These are phyloP conservation scores for Microdochium trichocladiopsis DNA, from an alignment of 2,329 filamentous ascomycete species.

Conservation along the genomic window DNA sequence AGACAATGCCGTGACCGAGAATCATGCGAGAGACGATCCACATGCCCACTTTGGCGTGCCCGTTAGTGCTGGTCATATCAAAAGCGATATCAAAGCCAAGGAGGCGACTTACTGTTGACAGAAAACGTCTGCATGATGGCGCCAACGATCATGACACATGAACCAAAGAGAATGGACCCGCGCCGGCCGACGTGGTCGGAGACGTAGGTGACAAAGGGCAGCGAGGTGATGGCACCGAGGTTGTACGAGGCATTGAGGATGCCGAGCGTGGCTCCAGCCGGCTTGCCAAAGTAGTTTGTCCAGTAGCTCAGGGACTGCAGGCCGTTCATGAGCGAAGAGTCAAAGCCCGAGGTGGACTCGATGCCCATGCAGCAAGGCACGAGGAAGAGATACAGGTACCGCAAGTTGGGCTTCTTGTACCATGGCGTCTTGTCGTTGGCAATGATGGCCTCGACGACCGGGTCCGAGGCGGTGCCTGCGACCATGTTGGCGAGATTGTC, in stretches of 20 bases:
- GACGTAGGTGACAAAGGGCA: neutral
- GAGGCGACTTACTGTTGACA: constrained; percentile 26
- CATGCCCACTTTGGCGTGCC: constrained; percentile 27
- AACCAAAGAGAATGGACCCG: constrained; percentile 21
- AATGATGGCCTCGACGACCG: neutral
- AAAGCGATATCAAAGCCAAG: no score
- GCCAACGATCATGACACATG: constrained; percentile 39
- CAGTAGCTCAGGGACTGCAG: neutral
- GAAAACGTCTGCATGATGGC: constrained; percentile 44
- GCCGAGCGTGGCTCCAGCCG: constrained; percentile 34
- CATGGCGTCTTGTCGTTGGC: constrained; percentile 1
- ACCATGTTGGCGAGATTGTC: neutral
- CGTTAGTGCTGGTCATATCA: no score
- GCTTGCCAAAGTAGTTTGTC: neutral
- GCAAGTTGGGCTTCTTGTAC: neutral
- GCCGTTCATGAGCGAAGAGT: constrained; percentile 13
- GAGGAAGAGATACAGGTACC: neutral
- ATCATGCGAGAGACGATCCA: constrained; percentile 53
- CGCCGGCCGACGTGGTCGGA: constrained; percentile 44
- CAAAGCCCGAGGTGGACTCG: constrained; percentile 27
- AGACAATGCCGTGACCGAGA: constrained; percentile 55
- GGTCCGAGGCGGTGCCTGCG: neutral
- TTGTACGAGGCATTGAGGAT: constrained; percentile 53
- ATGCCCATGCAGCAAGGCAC: neutral
- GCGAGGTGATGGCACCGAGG: constrained; percentile 48